Conservation (phyloP, 106 monocot genomes). For the Acorus gramineus region DNA sequence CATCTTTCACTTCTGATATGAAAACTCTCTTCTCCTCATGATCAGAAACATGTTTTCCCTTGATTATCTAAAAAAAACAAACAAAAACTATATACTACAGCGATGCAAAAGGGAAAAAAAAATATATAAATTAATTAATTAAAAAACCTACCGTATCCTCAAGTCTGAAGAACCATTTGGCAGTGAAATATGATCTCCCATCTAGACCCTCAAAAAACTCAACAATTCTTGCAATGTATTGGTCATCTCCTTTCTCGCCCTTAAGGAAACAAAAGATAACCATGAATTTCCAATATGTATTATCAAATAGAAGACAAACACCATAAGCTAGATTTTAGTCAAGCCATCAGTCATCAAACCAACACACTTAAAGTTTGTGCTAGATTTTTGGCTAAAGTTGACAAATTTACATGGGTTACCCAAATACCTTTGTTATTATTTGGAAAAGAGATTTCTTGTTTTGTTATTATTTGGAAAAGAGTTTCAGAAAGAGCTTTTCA, state of each 20-base stretch:
- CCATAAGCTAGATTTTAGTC: too few species aligned
- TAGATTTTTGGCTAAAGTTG: too few species aligned
- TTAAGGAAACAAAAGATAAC: neutral
- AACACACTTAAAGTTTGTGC: too few species aligned
- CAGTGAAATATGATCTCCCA: conserved; percentile 15
- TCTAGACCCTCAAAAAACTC: conserved; percentile 25
- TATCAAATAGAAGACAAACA: too few species aligned
- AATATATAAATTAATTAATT: neutral
- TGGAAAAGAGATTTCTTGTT: too few species aligned
- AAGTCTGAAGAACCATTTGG: conserved; percentile 34
- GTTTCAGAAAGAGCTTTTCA: too few species aligned
- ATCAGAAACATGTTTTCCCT: neutral
- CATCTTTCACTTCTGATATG: conserved; percentile 36
- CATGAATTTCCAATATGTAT: too few species aligned
- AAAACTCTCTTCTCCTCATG: conserved; percentile 31
- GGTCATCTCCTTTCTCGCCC: conserved; percentile 19
- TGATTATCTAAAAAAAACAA: conserved; percentile 10
- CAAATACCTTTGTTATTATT: too few species aligned
- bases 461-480: too few species aligned
- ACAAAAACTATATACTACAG: neutral
- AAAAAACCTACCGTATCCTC: conserved; percentile 27
- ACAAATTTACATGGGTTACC: too few species aligned
- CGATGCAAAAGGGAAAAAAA: neutral
- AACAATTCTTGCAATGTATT: conserved; percentile 26
- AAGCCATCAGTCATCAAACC: too few species aligned